phyloP scores from a whole-genome alignment of 2,329 filamentous ascomycete genomes.

The Xylariaceae sp. region DNA sequence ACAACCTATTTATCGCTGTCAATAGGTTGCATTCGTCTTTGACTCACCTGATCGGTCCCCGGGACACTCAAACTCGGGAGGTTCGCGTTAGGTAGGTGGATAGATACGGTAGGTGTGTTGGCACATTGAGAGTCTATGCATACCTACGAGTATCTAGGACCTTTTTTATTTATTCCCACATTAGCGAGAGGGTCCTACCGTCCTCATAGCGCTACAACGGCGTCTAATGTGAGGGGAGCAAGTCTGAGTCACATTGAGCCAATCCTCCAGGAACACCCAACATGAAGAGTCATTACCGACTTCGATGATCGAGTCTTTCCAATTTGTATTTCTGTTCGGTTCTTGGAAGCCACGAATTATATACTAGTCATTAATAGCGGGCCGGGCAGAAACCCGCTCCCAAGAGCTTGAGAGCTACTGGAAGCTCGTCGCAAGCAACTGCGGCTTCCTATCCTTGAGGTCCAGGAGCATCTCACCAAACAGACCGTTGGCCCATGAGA shows the following conservation, averaged over 20 bases:
- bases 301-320: neutral
- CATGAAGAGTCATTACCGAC: neutral
- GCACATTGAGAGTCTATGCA: too few species aligned
- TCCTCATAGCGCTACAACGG: neutral
- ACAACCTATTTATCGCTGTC: slow-evolving; percentile 2
- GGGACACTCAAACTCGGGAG: neutral
- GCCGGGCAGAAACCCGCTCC: neutral
- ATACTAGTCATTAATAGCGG: neutral
- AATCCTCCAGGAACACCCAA: neutral
- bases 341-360: neutral
- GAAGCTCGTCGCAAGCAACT: slow-evolving; percentile 61
- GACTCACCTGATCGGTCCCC: slow-evolving; percentile 25
- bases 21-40: slow-evolving; percentile 17
- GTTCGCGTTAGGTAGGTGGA: slow-evolving; percentile 7
- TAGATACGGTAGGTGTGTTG: slow-evolving; percentile 4
- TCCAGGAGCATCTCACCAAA: slow-evolving; percentile 46
- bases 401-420: slow-evolving; percentile 42
- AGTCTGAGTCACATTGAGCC: neutral
- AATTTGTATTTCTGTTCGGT: neutral
- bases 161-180: neutral
- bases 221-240: neutral
- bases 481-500: slow-evolving; percentile 46
- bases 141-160: too few species aligned
- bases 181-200: slow-evolving; percentile 17
- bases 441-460: slow-evolving; percentile 74